Conservation (phyloP, 1,284 basidiomycete genomes). For the Leccinum fallax region DNA sequence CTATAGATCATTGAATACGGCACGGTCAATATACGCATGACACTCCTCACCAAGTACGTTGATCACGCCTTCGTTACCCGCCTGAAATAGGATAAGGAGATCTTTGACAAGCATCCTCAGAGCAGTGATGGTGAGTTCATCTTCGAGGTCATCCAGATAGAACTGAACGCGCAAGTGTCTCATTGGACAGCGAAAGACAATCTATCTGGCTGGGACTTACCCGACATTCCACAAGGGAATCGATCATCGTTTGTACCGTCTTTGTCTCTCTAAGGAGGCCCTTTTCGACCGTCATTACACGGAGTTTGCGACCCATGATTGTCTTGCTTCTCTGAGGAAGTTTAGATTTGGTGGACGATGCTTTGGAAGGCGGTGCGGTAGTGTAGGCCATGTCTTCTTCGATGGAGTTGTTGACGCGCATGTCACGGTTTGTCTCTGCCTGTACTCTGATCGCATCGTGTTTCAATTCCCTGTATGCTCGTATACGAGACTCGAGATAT, state of each 20-base stretch:
- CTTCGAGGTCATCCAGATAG: conserved; percentile 91
- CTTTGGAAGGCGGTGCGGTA: conserved; percentile 30
- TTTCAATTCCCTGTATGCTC: conserved; percentile 87
- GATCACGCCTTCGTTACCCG: conserved; percentile 97
- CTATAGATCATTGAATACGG: conserved; percentile 44
- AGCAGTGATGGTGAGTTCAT: conserved; percentile 89
- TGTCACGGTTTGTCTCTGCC: conserved; percentile 84
- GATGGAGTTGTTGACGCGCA: conserved; percentile 64
- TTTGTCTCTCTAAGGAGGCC: conserved; percentile 92
- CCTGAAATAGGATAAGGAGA: conserved; percentile 93
- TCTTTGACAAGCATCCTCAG: conserved; percentile 98
- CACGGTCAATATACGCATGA: neutral
- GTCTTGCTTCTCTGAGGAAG: conserved; percentile 68
- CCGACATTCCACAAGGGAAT: conserved; percentile 84
- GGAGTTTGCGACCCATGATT: conserved; percentile 79
- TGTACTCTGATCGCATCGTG: conserved; percentile 94
- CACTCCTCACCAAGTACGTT: conserved; percentile 81
- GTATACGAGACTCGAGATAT: conserved; percentile 90
- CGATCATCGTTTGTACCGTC: conserved; percentile 88
- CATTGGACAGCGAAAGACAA: neutral
- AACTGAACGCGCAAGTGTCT: conserved; percentile 55
- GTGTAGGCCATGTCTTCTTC: conserved; percentile 52
- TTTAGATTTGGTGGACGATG: conserved; percentile 32
- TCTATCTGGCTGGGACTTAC: conserved; percentile 44
- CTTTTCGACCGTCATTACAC: conserved; percentile 94